Evolutionary conservation across 495 filamentous ascomycete species (phyloP).

Genomic region (Mytilinidion resinicola): DNA sequence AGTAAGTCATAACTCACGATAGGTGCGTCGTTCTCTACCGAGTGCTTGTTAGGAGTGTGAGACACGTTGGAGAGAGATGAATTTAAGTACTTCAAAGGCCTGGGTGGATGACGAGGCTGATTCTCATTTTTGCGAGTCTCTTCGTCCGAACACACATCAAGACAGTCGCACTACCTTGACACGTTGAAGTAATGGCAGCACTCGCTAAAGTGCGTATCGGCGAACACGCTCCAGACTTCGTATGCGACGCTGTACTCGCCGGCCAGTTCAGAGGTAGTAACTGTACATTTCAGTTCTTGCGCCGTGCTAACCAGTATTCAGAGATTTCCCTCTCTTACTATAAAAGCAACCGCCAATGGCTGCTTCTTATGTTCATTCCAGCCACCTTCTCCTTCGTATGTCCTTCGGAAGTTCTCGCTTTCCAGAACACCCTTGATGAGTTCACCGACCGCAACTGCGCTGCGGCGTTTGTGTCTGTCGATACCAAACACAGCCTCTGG

Average conservation of each 20-base stretch:
- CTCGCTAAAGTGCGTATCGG: slow-evolving; percentile 15
- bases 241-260: slow-evolving; percentile 15
- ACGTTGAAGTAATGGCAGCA: neutral
- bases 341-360: slow-evolving; percentile 9
- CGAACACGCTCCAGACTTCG: slow-evolving; percentile 16
- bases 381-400: slow-evolving; percentile 27
- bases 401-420: slow-evolving; percentile 27
- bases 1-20: too few species aligned
- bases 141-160: too few species aligned
- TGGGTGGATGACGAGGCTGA: too few species aligned
- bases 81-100: too few species aligned
- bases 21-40: too few species aligned
- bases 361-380: slow-evolving; percentile 25
- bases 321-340: slow-evolving; percentile 17
- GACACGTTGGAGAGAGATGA: too few species aligned
- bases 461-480: slow-evolving; percentile 34
- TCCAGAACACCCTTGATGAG: slow-evolving; percentile 21
- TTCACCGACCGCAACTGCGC: slow-evolving; percentile 16
- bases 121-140: too few species aligned
- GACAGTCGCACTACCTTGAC: too few species aligned
- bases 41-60: too few species aligned
- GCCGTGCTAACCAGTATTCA: neutral
- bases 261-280: slow-evolving; percentile 14
- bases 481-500: slow-evolving; percentile 24
- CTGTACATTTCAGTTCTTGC: neutral